Percentiles rank a stretch among this genome's conserved stretches.
Evolutionary conservation across 495 filamentous ascomycete species (phyloP).

Genomic region (Choiromyces venosus): DNA sequence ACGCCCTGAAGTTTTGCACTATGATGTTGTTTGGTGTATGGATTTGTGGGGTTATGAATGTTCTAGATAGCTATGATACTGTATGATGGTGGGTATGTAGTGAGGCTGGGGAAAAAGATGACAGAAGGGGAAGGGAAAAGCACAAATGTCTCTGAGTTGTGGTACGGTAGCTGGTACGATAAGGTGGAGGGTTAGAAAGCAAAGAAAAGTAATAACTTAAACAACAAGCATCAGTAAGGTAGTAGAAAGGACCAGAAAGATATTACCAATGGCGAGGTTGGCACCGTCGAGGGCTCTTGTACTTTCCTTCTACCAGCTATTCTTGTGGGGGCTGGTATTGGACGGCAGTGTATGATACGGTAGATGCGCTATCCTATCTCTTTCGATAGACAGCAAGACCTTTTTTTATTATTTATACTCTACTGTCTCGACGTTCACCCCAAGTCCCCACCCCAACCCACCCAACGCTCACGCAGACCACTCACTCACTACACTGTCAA

Average conservation of each 20-base stretch:
- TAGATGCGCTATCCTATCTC: not conserved
- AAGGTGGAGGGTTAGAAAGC: not conserved
- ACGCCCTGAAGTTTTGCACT: not conserved
- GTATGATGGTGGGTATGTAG: no score
- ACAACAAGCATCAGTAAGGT: not conserved
- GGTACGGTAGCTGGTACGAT: not conserved
- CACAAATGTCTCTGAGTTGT: not conserved
- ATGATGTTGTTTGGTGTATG: no score
- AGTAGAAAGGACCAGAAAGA: not conserved
- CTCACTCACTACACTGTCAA: no score
- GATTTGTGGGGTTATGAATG: no score
- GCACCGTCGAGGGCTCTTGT: no score
- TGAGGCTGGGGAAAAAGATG: not conserved
- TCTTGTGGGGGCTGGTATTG: not conserved
- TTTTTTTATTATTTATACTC: not conserved
- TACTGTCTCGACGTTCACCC: not conserved
- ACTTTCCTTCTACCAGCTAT: not conserved
- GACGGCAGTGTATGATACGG: no score
- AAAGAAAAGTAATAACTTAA: no score
- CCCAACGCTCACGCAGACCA: not conserved
- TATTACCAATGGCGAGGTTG: not conserved
- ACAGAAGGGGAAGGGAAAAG: not conserved
- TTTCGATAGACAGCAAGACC: not conserved
- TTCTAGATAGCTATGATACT: not conserved
- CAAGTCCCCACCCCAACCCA: not conserved